Evolutionary conservation across 108 stramenopile genomes (phyloP).

Genomic region (Cylindrotheca closterium): DNA sequence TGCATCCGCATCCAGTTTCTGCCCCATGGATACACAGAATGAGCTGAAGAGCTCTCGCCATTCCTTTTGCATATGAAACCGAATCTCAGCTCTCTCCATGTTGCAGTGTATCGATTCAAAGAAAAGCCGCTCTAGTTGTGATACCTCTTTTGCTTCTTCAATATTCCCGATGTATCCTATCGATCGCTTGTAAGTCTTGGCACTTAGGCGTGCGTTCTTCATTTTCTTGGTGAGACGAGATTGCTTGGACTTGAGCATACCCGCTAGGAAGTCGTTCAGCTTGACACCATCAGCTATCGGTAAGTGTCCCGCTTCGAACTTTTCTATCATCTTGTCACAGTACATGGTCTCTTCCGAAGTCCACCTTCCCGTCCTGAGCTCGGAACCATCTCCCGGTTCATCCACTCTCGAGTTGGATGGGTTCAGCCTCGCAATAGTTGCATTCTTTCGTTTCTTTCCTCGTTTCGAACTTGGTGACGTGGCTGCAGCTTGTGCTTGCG

Average conservation of each 20-base stretch:
- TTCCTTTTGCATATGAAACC: slow-evolving; percentile 86
- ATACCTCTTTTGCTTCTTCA: slow-evolving; percentile 54
- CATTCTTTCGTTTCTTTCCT: slow-evolving; percentile 57
- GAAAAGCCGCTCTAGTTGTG: slow-evolving; percentile 64
- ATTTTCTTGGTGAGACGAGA: slow-evolving; percentile 91
- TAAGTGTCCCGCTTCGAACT: slow-evolving; percentile 66
- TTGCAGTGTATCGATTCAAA: slow-evolving; percentile 55
- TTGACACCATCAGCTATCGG: slow-evolving; percentile 75
- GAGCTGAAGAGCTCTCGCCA: slow-evolving; percentile 83
- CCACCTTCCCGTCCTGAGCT: slow-evolving; percentile 79
- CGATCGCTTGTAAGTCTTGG: slow-evolving; percentile 48
- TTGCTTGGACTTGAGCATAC: slow-evolving; percentile 87
- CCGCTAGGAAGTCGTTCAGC: slow-evolving; percentile 82
- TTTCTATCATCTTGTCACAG: slow-evolving; percentile 72
- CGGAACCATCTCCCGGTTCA: slow-evolving; percentile 25
- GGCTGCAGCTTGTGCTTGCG: slow-evolving; percentile 42
- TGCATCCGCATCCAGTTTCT: slow-evolving; percentile 58
- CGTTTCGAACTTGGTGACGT: slow-evolving; percentile 42
- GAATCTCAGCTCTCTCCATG: slow-evolving; percentile 74
- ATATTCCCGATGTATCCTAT: slow-evolving; percentile 41
- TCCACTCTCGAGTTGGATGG: slow-evolving; percentile 31
- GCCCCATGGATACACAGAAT: slow-evolving; percentile 54
- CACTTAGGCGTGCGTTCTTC: slow-evolving; percentile 85
- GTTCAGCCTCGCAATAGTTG: slow-evolving; percentile 53
- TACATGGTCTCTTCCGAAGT: slow-evolving; percentile 74